A percentile compares a stretch with the other conserved stretches of the same genome.
phyloP scores from a whole-genome alignment of 2,329 filamentous ascomycete genomes.

The Tolypocladium pustulatum region DNA sequence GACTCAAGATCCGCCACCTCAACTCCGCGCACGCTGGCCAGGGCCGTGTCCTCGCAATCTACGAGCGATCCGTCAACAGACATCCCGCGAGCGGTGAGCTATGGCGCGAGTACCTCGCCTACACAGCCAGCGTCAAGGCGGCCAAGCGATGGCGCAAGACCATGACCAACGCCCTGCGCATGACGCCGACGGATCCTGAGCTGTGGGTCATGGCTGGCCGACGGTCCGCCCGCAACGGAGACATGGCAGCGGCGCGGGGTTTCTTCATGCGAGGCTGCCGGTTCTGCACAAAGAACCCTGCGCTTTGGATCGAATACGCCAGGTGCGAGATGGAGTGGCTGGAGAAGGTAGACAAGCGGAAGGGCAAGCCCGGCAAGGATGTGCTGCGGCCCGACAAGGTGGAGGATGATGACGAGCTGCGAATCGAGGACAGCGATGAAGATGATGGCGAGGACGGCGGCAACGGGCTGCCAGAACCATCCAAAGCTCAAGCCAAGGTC shows the following conservation, averaged over 20 bases:
- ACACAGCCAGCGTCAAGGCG: slow-evolving; percentile 58
- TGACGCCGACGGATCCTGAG: slow-evolving; percentile 75
- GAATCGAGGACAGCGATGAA: slow-evolving; percentile 30
- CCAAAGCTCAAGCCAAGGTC: slow-evolving; percentile 28
- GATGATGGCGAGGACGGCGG: slow-evolving; percentile 36
- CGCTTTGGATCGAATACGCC: slow-evolving; percentile 82
- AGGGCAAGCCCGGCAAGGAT: slow-evolving; percentile 36
- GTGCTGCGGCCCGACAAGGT: slow-evolving; percentile 34
- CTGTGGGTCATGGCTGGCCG: slow-evolving; percentile 83
- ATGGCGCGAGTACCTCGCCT: slow-evolving; percentile 87
- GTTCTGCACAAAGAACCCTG: slow-evolving; percentile 68
- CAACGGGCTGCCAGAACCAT: slow-evolving; percentile 33
- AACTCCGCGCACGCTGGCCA: slow-evolving; percentile 62
- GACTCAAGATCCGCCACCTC: slow-evolving; percentile 61
- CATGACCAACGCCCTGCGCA: slow-evolving; percentile 60
- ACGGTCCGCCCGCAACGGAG: slow-evolving; percentile 66
- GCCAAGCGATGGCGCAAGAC: slow-evolving; percentile 55
- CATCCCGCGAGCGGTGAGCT: slow-evolving; percentile 73
- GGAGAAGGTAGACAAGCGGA: slow-evolving; percentile 65
- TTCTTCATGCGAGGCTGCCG: slow-evolving; percentile 83
- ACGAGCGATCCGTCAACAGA: slow-evolving; percentile 75
- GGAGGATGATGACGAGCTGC: slow-evolving; percentile 38
- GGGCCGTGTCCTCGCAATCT: slow-evolving; percentile 76
- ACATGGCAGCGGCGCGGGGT: slow-evolving; percentile 75
- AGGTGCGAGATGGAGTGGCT: slow-evolving; percentile 90